phyloP scores from a whole-genome alignment of 352 stramenopile genomes.

The Thalassiosira hispida region DNA sequence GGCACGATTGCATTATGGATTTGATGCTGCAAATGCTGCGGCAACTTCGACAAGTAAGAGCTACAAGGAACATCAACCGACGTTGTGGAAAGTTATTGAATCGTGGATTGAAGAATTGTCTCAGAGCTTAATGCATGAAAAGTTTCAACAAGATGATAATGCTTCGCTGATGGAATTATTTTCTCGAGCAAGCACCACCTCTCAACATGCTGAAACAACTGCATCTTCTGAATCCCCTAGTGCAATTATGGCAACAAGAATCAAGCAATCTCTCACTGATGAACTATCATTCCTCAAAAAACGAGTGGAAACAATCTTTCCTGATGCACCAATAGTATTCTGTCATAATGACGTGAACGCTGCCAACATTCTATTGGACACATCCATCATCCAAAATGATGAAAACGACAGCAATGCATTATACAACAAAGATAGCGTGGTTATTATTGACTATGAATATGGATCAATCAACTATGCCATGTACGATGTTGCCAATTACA shows the following conservation, averaged over 20 bases:
- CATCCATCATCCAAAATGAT: constrained; percentile 13
- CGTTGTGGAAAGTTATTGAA: constrained; percentile 42
- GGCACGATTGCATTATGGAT: constrained; percentile 59
- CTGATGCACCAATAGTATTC: constrained; percentile 50
- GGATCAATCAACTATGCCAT: constrained; percentile 51
- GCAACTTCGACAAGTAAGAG: not conserved
- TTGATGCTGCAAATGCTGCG: constrained; percentile 2
- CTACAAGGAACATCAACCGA: constrained; percentile 9
- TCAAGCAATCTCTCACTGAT: constrained; percentile 15
- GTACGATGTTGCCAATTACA: constrained; percentile 67
- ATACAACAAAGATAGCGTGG: constrained; percentile 26
- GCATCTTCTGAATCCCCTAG: too few species aligned
- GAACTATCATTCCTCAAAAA: constrained; percentile 36
- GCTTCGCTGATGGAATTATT: too few species aligned
- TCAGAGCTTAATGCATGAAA: constrained; percentile 7
- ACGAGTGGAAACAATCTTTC: constrained; percentile 15
- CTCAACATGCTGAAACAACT: too few species aligned
- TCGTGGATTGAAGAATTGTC: constrained; percentile 51
- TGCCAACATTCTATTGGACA: constrained; percentile 60
- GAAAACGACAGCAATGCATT: not conserved
- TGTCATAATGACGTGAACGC: constrained; percentile 68
- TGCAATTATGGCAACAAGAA: too few species aligned
- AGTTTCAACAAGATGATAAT: constrained; percentile 27
- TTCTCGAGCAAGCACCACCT: too few species aligned
- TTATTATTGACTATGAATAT: constrained; percentile 71